Percentiles rank a stretch among this genome's conserved stretches.
Evolutionary conservation across 495 filamentous ascomycete genomes (phyloP).

Genomic region (Talaromyces ruber): DNA sequence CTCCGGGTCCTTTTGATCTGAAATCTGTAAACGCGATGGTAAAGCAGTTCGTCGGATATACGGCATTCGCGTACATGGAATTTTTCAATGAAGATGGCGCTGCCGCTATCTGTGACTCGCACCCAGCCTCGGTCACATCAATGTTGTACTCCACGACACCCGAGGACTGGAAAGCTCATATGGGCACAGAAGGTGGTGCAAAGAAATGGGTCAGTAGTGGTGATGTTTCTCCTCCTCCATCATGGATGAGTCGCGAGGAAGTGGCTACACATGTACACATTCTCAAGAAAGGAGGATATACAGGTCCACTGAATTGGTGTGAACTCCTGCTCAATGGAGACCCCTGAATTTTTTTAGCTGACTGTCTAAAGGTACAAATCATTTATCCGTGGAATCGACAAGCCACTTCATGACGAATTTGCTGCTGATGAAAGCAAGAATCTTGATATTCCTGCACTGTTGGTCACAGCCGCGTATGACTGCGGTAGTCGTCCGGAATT

Average conservation of each 20-base stretch:
- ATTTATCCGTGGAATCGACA: background rate
- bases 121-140: background rate
- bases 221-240: background rate
- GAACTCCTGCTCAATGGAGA: background rate
- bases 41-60: background rate
- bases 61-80: conserved; percentile 1
- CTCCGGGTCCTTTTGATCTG: background rate
- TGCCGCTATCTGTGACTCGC: background rate
- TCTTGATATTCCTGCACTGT: background rate
- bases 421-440: background rate
- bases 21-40: background rate
- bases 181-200: background rate
- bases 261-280: background rate
- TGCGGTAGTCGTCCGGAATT: background rate
- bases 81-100: conserved; percentile 4
- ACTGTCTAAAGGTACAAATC: background rate
- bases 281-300: conserved; percentile 2
- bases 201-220: conserved; percentile 2
- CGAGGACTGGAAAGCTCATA: conserved; percentile 3
- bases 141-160: conserved; percentile 1
- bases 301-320: conserved; percentile 2
- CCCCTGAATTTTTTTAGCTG: background rate
- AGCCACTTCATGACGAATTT: background rate
- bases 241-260: background rate
- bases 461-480: background rate